Conservation (phyloP, 208 protist genomes). For the Acanthamoeba healyi region DNA sequence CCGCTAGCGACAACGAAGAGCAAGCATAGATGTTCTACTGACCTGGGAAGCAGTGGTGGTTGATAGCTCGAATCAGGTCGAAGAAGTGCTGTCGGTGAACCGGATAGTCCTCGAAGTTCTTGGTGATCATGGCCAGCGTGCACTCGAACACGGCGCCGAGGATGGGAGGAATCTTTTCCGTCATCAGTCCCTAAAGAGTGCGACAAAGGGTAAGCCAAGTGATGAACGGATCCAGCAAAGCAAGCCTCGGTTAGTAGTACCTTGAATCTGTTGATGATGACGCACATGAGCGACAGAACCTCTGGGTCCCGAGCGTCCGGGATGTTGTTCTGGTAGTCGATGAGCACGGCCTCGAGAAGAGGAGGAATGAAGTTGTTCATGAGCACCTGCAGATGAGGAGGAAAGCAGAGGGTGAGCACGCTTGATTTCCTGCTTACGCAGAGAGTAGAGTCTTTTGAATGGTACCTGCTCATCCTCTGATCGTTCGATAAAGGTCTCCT, state of each 20-base stretch:
- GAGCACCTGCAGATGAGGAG: conserved; percentile 83
- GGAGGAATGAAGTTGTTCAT: conserved; percentile 94
- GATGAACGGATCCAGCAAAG: neutral
- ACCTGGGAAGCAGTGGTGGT: conserved; percentile 86
- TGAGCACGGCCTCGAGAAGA: conserved; percentile 96
- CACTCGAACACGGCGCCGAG: conserved; percentile 97
- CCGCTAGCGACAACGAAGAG: neutral
- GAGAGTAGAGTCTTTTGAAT: no score
- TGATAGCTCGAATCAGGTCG: conserved; percentile 96
- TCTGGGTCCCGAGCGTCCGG: conserved; percentile 95
- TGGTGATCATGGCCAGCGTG: conserved; percentile 98
- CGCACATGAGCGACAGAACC: conserved; percentile 94
- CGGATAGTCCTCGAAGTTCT: conserved; percentile 97
- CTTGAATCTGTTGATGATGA: conserved; percentile 94
- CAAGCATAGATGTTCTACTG: neutral
- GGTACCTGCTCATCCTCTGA: conserved; percentile 87
- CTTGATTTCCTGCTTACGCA: neutral
- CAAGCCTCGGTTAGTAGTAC: neutral
- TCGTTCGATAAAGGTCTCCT: conserved; percentile 95
- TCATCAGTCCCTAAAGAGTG: conserved; percentile 83
- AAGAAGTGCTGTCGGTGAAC: conserved; percentile 98
- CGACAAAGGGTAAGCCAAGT: neutral
- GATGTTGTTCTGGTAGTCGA: conserved; percentile 95
- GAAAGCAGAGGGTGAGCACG: conserved; percentile 27
- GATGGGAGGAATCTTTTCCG: conserved; percentile 94